Evolutionary conservation across 1,284 basidiomycete species (phyloP).

Genomic region (Marasmius fiardii): DNA sequence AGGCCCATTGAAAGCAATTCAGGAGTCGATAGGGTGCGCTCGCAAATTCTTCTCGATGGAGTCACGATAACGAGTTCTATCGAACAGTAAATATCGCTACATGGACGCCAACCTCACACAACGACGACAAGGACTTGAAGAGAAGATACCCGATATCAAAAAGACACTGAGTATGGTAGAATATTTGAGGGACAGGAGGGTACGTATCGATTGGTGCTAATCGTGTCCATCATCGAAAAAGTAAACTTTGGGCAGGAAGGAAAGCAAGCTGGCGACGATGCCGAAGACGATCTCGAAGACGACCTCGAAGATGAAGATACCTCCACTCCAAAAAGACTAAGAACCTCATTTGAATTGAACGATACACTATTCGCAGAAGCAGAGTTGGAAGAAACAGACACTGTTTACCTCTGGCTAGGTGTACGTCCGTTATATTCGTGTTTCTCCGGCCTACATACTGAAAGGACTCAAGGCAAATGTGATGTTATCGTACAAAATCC

Average conservation of each 20-base stretch:
- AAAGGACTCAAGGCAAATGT: conserved; percentile 77
- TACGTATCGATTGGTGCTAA: conserved; percentile 34
- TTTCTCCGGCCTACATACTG: neutral
- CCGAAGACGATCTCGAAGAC: conserved; percentile 47
- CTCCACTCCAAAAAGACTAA: conserved; percentile 51
- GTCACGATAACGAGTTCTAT: conserved; percentile 16
- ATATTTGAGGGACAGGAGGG: conserved; percentile 71
- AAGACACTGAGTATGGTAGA: conserved; percentile 92
- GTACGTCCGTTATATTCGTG: conserved; percentile 46
- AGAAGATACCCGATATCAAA: conserved; percentile 96
- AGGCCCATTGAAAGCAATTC: conserved; percentile 77
- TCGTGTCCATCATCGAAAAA: neutral
- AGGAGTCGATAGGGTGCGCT: conserved; percentile 88
- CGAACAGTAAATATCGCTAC: conserved; percentile 92
- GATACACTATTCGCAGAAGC: conserved; percentile 96
- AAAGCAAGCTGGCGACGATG: conserved; percentile 43
- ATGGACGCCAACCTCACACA: conserved; percentile 91
- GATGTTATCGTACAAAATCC: conserved; percentile 93
- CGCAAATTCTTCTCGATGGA: conserved; percentile 10
- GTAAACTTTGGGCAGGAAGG: conserved; percentile 45
- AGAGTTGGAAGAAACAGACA: conserved; percentile 81
- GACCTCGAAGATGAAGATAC: conserved; percentile 38
- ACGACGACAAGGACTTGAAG: conserved; percentile 77
- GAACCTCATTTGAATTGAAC: conserved; percentile 92
- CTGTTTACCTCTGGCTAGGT: conserved; percentile 94